Evolutionary conservation across 2,329 filamentous ascomycete genomes (phyloP), one percentile per base, ranked within the genome.

Genomic region (Grosmannia serpens): DNA sequence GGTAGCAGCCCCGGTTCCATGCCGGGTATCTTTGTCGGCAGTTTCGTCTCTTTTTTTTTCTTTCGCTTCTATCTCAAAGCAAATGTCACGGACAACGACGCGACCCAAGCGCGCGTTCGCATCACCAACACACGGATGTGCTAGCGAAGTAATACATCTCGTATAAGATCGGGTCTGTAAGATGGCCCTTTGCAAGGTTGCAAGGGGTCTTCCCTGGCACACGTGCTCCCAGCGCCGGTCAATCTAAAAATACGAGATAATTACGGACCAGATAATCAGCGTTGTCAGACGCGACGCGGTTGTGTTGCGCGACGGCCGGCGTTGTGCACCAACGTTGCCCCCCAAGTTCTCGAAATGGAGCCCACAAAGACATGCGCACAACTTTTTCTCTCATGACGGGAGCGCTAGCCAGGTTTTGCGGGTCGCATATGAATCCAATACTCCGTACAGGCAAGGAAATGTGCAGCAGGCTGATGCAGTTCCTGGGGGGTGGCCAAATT

Each of bases 381-480:
- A 54, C 52, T 24, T 24, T 26, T 33, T 54, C 35, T 26, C 52
- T 54, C 35, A 15, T 31, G 53, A 33, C 53, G 53, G 53, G 53
- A 55, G 53, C 53, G 53, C 38, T 55, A 55, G 53, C n/a, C 35
- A 54, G 20, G 24, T 44, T 33, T 31, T 41, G 52, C 44, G 52
- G 52, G 52, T 15, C 52, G 9, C 31, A 22, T 53, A 35, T 26
- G n/a, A n/a, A n/a, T 53, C 22, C 49, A 41, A 41, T 41, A 20
- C 38, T 41, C 5, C 17, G 38, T 5, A 44, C 41, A 44, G n/a
- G 41, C 13, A 44, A n/a, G 6, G 41, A 44, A 50, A 20, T 27
- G 26, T 20, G 47, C 47, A 50, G 47, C 41, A 53, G 52, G 52
- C 52, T 53, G 52, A 53, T 53, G 52, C 52, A 53, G 52, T 33